Evolutionary conservation across 2,329 filamentous ascomycete species (phyloP).

Genomic region (Exophiala calicioides): DNA sequence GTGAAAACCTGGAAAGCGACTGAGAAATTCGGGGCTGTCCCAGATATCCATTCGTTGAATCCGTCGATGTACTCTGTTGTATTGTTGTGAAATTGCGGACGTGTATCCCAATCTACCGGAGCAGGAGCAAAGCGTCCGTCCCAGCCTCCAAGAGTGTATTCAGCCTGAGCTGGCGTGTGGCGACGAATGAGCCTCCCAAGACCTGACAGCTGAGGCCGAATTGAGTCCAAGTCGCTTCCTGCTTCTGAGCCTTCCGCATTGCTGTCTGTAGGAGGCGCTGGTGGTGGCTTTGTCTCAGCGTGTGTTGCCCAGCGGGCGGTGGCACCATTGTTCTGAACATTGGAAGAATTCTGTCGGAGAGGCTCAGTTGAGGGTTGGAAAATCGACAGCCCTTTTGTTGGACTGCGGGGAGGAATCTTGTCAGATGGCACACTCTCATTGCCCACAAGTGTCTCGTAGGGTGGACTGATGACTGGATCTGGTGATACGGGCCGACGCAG

Average conservation of each 20-base stretch:
- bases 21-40: background rate
- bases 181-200: conserved; percentile 21
- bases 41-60: conserved; percentile 39
- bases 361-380: too few species aligned
- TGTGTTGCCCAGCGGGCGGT: conserved; percentile 17
- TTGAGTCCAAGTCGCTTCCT: conserved; percentile 18
- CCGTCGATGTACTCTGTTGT: conserved; percentile 22
- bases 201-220: conserved; percentile 10
- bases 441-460: too few species aligned
- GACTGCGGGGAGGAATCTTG: too few species aligned
- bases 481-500: conserved; percentile 7
- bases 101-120: conserved; percentile 49
- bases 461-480: too few species aligned
- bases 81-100: conserved; percentile 37
- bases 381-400: too few species aligned
- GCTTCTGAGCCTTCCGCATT: conserved; percentile 26
- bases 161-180: conserved; percentile 3
- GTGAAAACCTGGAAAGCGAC: conserved; percentile 16
- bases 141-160: conserved; percentile 40
- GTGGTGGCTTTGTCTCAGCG: conserved; percentile 16
- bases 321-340: too few species aligned
- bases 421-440: too few species aligned
- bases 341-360: too few species aligned
- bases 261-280: too few species aligned
- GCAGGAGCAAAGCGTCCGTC: conserved; percentile 49